Evolutionary conservation across 495 filamentous ascomycete genomes (phyloP).

Genomic region (Echria macrotheca): DNA sequence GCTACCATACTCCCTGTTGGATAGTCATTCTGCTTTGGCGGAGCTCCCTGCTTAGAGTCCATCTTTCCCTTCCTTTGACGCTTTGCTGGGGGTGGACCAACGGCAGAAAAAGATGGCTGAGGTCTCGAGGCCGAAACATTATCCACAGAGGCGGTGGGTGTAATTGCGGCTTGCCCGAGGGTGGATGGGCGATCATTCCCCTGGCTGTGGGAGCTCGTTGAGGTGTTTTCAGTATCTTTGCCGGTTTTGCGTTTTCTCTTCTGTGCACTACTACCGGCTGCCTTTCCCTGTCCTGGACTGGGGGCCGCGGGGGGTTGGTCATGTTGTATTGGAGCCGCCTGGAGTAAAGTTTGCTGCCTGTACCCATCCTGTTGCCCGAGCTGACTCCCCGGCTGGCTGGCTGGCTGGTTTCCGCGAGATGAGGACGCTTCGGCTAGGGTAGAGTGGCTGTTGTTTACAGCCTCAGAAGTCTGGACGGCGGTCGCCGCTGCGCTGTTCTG

Average conservation of each 20-base stretch:
- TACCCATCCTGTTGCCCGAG: no score
- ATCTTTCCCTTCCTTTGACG: slow-evolving; percentile 22
- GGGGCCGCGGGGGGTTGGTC: background rate
- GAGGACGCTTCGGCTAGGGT: no score
- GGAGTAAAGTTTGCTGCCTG: no score
- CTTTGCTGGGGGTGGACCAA: slow-evolving; percentile 17
- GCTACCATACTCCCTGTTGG: no score
- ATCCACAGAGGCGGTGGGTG: background rate
- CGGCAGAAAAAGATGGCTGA: background rate
- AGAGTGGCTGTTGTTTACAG: no score
- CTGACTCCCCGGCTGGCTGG: no score
- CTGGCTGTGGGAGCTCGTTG: background rate
- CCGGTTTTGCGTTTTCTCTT: slow-evolving; percentile 26
- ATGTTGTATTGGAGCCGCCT: no score
- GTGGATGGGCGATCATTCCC: background rate
- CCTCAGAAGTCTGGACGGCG: background rate
- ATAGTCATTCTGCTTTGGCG: background rate
- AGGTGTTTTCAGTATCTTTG: slow-evolving; percentile 4
- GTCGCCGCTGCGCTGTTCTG: background rate
- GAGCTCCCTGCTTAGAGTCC: no score
- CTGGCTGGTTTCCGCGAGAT: no score
- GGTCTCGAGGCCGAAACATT: background rate
- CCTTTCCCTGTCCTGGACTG: slow-evolving; percentile 4
- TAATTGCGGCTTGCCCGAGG: slow-evolving; percentile 9
- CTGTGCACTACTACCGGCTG: slow-evolving; percentile 9